Evolutionary conservation across 2,329 filamentous ascomycete species (phyloP).

Genomic region (Gaeumannomyces tritici): DNA sequence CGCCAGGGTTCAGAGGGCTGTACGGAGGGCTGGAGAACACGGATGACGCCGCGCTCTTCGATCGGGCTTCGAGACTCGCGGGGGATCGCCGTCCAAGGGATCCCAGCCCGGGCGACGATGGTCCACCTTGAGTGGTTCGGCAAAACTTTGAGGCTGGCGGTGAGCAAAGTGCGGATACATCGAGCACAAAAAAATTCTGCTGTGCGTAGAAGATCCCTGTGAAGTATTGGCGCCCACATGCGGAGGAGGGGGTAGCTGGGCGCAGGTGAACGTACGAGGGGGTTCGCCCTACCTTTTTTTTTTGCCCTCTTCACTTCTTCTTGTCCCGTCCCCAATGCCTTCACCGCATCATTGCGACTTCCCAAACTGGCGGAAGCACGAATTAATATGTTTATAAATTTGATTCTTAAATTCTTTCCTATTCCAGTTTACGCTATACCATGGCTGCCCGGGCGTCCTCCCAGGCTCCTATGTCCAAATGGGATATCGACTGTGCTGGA

Average conservation of each 20-base stretch:
- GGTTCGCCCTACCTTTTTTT: neutral
- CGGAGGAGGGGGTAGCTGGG: neutral
- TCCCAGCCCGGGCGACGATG: neutral
- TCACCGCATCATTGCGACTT: neutral
- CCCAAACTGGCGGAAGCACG: neutral
- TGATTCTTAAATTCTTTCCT: too few species aligned
- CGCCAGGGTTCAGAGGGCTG: constrained; percentile 34
- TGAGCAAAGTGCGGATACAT: neutral
- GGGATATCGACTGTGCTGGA: neutral
- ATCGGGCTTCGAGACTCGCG: constrained; percentile 12
- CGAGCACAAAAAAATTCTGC: neutral
- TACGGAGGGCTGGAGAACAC: constrained; percentile 40
- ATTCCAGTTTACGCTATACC: too few species aligned
- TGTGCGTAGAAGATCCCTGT: neutral
- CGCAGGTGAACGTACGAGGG: neutral
- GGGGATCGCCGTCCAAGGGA: neutral
- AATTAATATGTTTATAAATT: neutral
- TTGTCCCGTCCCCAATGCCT: neutral
- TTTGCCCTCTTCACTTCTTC: too few species aligned
- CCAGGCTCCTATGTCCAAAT: neutral
- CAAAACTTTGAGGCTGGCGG: neutral
- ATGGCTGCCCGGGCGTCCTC: too few species aligned
- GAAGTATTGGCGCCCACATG: neutral
- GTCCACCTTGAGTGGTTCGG: neutral
- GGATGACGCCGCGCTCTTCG: constrained; percentile 28